Conservation (phyloP, 441 rosid species). For the Erodium moschatum region DNA sequence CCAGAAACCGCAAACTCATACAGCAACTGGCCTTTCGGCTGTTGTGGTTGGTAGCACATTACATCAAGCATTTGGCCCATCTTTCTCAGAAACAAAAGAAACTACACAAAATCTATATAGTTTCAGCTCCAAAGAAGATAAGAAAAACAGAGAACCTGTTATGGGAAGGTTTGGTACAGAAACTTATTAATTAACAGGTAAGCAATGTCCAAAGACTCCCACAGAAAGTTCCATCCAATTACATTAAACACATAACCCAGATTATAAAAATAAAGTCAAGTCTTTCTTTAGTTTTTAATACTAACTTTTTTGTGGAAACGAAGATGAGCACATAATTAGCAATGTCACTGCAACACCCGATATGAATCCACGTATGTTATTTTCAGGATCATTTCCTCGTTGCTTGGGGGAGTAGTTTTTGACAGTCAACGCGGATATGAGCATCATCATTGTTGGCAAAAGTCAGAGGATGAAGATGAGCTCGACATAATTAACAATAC, state of each 20-base stretch:
- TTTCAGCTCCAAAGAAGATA: background rate
- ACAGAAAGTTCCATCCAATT: background rate
- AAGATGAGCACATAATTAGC: background rate
- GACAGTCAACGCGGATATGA: background rate
- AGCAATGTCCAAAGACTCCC: background rate
- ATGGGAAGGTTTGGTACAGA: background rate
- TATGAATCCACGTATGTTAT: background rate
- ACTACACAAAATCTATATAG: background rate
- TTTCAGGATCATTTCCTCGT: background rate
- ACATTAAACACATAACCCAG: background rate
- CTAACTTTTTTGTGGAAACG: background rate
- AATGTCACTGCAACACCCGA: too few species aligned
- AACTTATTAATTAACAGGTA: background rate
- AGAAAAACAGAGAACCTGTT: background rate
- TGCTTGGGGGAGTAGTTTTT: background rate
- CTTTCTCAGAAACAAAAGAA: background rate
- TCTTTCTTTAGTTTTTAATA: background rate
- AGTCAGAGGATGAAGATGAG: background rate
- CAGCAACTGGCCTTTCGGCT: slow-evolving; percentile 44
- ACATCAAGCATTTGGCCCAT: slow-evolving; percentile 40
- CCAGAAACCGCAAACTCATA: slow-evolving; percentile 31
- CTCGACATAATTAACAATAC: background rate
- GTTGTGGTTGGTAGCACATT: slow-evolving; percentile 26
- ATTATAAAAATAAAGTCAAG: background rate
- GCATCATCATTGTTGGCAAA: background rate